Base-by-base conservation (phyloP, 1,284 basidiomycete genomes). In the Thelephora terrestris region DNA sequence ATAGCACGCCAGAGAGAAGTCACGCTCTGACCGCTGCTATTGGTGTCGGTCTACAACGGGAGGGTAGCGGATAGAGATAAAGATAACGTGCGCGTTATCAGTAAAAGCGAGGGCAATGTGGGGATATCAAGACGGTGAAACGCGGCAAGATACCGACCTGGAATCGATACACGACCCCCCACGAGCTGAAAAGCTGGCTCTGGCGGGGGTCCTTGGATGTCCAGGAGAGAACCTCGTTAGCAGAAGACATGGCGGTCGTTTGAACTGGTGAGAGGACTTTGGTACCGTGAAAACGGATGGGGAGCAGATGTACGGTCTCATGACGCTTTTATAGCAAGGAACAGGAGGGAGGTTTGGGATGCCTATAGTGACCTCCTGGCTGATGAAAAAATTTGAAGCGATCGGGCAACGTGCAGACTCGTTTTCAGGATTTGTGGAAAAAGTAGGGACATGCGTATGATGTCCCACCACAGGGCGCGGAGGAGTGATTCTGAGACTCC, bases 171-270 rank as follows among this genome's bases (percentile, higher is more conserved):
- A 85, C 69, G 48, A 85, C 73, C 51, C 85, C 86, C 75, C 78
- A 86, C 35, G 77, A 75, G 59, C 84, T 85, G 68, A 88, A 90
- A 53, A 91, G 74, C 52, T 77, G 71, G 57, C 87, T 89, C 64
- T 88, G 80, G 47, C 84, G 81, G 57, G 84, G 82, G 65, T 90
- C 86, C 58, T 82, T 78, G 65, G 82, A 86, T 43, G 87, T 89
- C 86, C 86, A 90, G 50, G 80, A 86, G 61, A 88, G 75, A 49
- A 86, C 71, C 55, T 88, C 85, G 64, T 81, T 78, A 52, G 73
- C 61, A 56, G 70, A 62, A 44, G 73, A 64, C 76, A 80, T 81
- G 55, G 56, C 57, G 50, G 59, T 61, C 45, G 57, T 54, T 53
- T 35, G 52, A 57, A 57, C 51, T 51, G 47, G 50, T 53, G 29